These are phyloP conservation scores for Lactifluus volemus DNA, from an alignment of 768 basidiomycete species.

Conservation along the genomic window DNA sequence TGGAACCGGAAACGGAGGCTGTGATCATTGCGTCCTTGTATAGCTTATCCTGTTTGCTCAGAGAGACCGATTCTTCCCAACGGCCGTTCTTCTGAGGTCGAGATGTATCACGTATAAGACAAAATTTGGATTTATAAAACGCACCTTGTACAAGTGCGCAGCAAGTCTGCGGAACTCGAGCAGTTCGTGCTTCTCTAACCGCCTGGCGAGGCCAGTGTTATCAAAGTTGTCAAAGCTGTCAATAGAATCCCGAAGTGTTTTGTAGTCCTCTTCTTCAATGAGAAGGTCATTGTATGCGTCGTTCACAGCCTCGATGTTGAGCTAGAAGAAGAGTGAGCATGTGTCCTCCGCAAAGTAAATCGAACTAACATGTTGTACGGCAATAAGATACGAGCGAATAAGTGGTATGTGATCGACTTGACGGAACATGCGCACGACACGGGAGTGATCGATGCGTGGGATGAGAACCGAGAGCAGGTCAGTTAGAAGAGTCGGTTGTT, in stretches of 20 bases:
- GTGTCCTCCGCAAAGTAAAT: neutral
- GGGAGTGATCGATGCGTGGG: constrained; percentile 88
- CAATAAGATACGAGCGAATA: constrained; percentile 92
- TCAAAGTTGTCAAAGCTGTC: constrained; percentile 99
- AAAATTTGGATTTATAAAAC: constrained; percentile 4
- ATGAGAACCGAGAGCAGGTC: constrained; percentile 90
- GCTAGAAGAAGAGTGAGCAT: constrained; percentile 32
- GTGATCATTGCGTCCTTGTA: constrained; percentile 97
- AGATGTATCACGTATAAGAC: neutral
- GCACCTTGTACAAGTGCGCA: constrained; percentile 90
- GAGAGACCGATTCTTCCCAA: constrained; percentile 94
- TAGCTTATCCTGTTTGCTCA: constrained; percentile 93
- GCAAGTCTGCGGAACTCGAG: constrained; percentile 94
- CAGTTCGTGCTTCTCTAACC: constrained; percentile 82
- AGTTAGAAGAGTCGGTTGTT: constrained; percentile 88
- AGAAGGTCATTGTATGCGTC: constrained; percentile 97
- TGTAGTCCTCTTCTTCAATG: constrained; percentile 98
- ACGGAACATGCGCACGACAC: constrained; percentile 93
- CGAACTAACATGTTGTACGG: constrained; percentile 77
- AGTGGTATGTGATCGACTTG: constrained; percentile 94
- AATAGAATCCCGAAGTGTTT: constrained; percentile 93
- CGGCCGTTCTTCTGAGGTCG: constrained; percentile 75
- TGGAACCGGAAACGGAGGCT: constrained; percentile 74
- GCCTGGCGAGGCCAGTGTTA: constrained; percentile 74
- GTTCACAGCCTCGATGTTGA: constrained; percentile 95